Base-by-base conservation (phyloP, 306 rosid genomes). In the Begonia masoniana region DNA sequence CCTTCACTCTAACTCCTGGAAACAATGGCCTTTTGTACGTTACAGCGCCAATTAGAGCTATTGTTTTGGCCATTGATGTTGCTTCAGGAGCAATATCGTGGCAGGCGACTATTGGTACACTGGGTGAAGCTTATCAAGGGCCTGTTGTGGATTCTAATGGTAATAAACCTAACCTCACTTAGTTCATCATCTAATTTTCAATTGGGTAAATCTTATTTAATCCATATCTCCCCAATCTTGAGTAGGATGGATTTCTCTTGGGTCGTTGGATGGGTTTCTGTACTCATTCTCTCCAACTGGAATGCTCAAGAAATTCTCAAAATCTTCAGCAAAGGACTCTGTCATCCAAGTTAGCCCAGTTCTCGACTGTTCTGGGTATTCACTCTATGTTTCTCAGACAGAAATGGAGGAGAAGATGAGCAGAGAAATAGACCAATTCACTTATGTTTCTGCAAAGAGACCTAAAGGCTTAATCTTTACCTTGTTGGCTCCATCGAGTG, bases 351-450 rank as follows among this genome's bases (percentile, higher is more conserved):
- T 71, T 56, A 60, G 56, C 60, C 84, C 94, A 56, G 47, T 68
- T 45, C 87, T 83, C 51, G 89, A 87, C 62, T 87, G 96, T 76
- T 83, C 87, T 24, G 94, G 96, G 68, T 80, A 51, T 76, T 84
- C 84, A 56, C 54, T 87, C 51, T 83, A 78, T 47, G 51, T 63
- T 49, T 78, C 87, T 56, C 89, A 87, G 73, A 74, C 82, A 21
- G 69, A 76, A 60, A 74, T 80, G 82, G 89, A 87, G 58, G 81
- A 75, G 58, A 87, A 87, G 74, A 62, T 60, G 42, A 80, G 82
- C 64, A 80, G 47, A 15, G 50, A 62, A 7, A 62, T 63, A 47
- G 78, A 67, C 14, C 76, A 79, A 52, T 70, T 65, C 56, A 80
- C 77, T 26, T 57, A 57, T 53, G 74, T 81, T 35, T 80, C 96